Evolutionary conservation across 73 alveolate genomes (phyloP), one percentile per base, ranked within the genome.

Genomic region (Uronychia binucleata): DNA sequence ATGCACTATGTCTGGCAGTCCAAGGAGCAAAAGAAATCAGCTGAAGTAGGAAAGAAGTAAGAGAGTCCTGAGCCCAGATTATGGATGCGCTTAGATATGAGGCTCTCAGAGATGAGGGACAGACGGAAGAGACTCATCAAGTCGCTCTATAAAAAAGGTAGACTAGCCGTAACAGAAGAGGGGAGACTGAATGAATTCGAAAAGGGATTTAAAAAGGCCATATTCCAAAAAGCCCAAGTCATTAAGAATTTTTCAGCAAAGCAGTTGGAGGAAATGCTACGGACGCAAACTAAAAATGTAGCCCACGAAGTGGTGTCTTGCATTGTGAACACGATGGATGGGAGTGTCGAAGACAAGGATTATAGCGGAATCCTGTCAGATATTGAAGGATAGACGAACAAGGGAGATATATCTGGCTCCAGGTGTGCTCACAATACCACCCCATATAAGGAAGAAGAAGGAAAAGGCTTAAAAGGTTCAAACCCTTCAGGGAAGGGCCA

Each of bases 271-370:
- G 89, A 82, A 82, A 82, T 82, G 89, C 89, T 82, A 32, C 59
- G 75, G 34, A 75, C 74, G 27, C 26, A 83, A 1, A 82, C 89
- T 32, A 82, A 75, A 28, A 82, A 81, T 77, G 85, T 90, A 30
- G 96, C 96, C 0, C 59, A 78, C 29, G 96, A 91, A 80, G 94
- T 91, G 0, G 94, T 91, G 28, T 46, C 89, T 30, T 79, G 94
- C 46, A 57, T 91, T 79, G 58, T 91, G 14, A 29, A 29, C 0
- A 0, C 78, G 0, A 74, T 26, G 30, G 86, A 46, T 11, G 5
- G 19, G 19, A 46, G 5, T 46, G 19, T 19, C 19, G n/a, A 46
- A 46, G 67, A 46, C 67, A 46, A n/a, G n/a, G n/a, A n/a, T n/a
- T n/a, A n/a, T n/a, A n/a, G 67, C 19, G 67, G 67, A 46, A 46